A percentile compares a stretch with the other conserved stretches of the same genome.
phyloP scores from a whole-genome alignment of 2,329 filamentous ascomycete genomes.

The Colletotrichum endophyticum region DNA sequence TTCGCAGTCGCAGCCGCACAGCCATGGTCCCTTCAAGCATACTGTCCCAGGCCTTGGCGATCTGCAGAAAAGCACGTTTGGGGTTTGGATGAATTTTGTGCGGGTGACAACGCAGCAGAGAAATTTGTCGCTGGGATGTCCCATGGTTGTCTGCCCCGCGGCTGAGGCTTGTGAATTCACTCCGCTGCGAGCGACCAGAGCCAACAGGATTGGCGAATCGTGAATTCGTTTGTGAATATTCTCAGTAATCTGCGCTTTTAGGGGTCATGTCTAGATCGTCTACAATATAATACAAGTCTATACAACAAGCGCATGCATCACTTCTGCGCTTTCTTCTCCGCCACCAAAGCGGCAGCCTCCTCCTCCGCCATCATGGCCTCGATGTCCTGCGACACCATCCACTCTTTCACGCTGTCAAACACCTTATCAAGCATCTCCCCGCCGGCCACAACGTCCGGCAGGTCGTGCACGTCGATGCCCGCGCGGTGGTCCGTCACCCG shows the following conservation, averaged over 20 bases:
- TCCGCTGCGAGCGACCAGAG: neutral
- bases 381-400: constrained; percentile 78
- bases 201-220: neutral
- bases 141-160: neutral
- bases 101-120: neutral
- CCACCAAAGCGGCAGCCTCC: constrained; percentile 37
- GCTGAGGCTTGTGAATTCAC: neutral
- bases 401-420: constrained; percentile 78
- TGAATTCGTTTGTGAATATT: neutral
- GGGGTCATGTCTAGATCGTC: neutral
- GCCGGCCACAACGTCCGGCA: constrained; percentile 81
- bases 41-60: neutral
- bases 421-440: constrained; percentile 73
- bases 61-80: neutral
- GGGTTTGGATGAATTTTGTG: neutral
- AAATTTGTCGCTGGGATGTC: neutral
- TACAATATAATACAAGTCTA: neutral
- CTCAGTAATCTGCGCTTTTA: neutral
- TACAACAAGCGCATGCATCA: neutral
- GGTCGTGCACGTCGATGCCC: constrained; percentile 78
- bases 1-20: neutral
- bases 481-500: constrained; percentile 89
- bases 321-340: constrained; percentile 18
- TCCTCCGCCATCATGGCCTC: constrained; percentile 72
- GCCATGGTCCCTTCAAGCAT: neutral